Percentiles rank a stretch among this genome's conserved stretches.
These are phyloP conservation scores for Rhodotorula sp. DNA, from an alignment of 1,284 basidiomycete species.

Conservation along the genomic window DNA sequence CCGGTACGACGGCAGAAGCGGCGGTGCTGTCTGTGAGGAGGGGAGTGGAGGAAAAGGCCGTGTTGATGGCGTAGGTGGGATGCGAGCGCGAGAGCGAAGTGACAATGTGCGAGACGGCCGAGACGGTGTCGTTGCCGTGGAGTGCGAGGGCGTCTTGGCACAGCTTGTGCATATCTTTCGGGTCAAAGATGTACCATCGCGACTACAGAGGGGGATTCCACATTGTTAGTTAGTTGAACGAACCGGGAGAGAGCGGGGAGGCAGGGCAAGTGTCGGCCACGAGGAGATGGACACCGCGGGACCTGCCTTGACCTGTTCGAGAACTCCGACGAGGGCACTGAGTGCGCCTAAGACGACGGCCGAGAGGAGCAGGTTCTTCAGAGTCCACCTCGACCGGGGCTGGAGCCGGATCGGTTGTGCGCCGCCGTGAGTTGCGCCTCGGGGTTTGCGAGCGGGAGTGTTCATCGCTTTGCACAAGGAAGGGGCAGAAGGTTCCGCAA, in stretches of 20 bases:
- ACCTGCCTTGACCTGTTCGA: conserved; percentile 42
- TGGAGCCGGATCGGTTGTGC: conserved; percentile 17
- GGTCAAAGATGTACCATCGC: conserved; percentile 65
- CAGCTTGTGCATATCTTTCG: conserved; percentile 62
- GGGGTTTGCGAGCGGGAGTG: conserved; percentile 11
- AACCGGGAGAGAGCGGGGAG: not conserved
- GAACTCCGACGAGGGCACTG: conserved; percentile 14
- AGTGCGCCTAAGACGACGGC: conserved; percentile 27
- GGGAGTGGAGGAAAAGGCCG: conserved; percentile 52
- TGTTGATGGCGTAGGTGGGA: conserved; percentile 59
- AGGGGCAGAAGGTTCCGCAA: not conserved
- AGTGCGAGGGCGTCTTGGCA: conserved; percentile 67
- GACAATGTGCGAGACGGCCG: conserved; percentile 73
- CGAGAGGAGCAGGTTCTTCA: conserved; percentile 24
- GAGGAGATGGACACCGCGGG: too few relatives aligned
- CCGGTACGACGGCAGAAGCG: conserved; percentile 13
- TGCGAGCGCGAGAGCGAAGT: conserved; percentile 57
- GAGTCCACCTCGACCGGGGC: conserved; percentile 13
- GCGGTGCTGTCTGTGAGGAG: conserved; percentile 18
- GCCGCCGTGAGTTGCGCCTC: not conserved
- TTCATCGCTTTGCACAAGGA: not conserved
- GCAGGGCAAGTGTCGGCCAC: too few relatives aligned
- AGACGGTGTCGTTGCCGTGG: conserved; percentile 58
- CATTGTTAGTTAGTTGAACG: not conserved
- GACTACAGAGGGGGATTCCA: conserved; percentile 5